Evolutionary conservation across 2,329 filamentous ascomycete genomes (phyloP).

Genomic region (Colletotrichum euphorbiae): DNA sequence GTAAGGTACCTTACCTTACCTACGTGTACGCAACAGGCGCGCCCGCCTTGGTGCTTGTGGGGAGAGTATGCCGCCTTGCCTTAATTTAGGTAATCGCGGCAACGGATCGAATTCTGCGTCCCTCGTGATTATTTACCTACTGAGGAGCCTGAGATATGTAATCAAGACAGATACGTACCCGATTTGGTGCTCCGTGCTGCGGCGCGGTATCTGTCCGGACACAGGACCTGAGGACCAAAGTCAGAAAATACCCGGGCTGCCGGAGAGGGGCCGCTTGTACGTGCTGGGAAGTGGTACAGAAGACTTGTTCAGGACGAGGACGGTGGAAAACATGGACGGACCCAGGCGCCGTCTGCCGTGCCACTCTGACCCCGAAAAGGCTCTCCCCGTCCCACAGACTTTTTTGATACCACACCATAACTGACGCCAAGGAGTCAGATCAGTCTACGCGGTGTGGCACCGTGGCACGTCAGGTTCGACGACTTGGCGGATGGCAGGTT

Average conservation of each 20-base stretch:
- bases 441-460: conserved; percentile 32
- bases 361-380: conserved; percentile 37
- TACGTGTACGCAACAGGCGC: not conserved
- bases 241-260: conserved; percentile 36
- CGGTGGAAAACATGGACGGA: conserved; percentile 28
- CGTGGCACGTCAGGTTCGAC: conserved; percentile 33
- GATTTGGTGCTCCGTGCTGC: not conserved
- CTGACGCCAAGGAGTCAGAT: conserved; percentile 38
- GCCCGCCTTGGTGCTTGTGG: not conserved
- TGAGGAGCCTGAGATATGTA: no score
- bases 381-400: conserved; percentile 36
- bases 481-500: conserved; percentile 35
- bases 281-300: conserved; percentile 32
- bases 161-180: not conserved
- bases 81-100: conserved; percentile 1
- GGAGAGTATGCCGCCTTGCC: not conserved
- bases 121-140: no score
- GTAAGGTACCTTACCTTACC: not conserved
- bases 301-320: conserved; percentile 21
- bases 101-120: not conserved
- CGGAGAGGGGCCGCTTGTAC: conserved; percentile 32
- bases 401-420: conserved; percentile 28
- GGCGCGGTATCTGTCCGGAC: conserved; percentile 9
- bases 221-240: conserved; percentile 21
- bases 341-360: conserved; percentile 34